Evolutionary conservation across 2,329 filamentous ascomycete genomes (phyloP).

Genomic region (Emergomyces pasteurianus): DNA sequence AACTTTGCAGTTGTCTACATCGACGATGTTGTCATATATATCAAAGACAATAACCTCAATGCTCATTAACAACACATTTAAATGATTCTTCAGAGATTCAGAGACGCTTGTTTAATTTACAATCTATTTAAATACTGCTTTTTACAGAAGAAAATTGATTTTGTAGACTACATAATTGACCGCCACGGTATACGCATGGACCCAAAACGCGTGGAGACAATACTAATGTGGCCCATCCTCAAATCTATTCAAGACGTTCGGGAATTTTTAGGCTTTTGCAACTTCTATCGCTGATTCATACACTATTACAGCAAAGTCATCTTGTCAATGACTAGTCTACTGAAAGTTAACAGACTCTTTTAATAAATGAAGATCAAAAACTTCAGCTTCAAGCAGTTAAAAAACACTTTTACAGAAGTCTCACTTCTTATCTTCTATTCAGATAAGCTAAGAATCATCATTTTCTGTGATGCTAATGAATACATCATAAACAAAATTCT

Average conservation of each 20-base stretch:
- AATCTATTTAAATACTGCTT: background rate
- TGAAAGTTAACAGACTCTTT: background rate
- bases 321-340: background rate
- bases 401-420: background rate
- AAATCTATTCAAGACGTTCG: background rate
- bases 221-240: background rate
- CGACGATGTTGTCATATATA: slow-evolving; percentile 20
- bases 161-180: background rate
- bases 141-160: background rate
- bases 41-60: background rate
- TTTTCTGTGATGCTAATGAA: background rate
- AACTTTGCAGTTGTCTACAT: slow-evolving; percentile 14
- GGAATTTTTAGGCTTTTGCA: background rate
- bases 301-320: background rate
- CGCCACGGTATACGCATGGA: background rate
- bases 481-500: background rate
- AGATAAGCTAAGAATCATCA: background rate
- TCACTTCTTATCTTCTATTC: background rate
- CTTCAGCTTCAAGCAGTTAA: background rate
- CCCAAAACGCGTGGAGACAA: background rate
- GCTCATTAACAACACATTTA: background rate
- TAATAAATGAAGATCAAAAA: background rate
- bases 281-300: background rate
- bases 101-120: background rate
- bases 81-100: background rate